Evolutionary conservation across 2,329 filamentous ascomycete species (phyloP).

Genomic region (Hypoxylon sp.): DNA sequence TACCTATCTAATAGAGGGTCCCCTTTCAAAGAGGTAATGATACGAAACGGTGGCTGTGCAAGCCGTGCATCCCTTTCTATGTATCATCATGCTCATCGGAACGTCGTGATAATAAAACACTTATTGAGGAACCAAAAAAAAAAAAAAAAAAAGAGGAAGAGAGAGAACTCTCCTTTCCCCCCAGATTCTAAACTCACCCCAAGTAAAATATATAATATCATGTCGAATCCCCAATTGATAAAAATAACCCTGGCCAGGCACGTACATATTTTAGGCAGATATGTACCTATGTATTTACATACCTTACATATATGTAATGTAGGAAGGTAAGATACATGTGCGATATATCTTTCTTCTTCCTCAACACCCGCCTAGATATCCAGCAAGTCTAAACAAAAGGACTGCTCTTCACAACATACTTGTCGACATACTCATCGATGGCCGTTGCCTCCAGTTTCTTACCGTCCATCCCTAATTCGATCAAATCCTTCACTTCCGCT

Average conservation of each 20-base stretch:
- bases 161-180: not conserved
- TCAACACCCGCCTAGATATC: slow-evolving; percentile 13
- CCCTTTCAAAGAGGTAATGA: too few relatives aligned
- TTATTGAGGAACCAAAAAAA: too few relatives aligned
- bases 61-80: not conserved
- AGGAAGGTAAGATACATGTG: slow-evolving; percentile 7
- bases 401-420: slow-evolving; percentile 72
- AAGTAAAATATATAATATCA: not conserved
- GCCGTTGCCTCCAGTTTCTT: slow-evolving; percentile 83
- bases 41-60: slow-evolving; percentile 22
- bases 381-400: slow-evolving; percentile 64
- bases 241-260: not conserved
- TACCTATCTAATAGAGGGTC: too few relatives aligned
- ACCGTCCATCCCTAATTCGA: slow-evolving; percentile 82
- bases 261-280: too few relatives aligned
- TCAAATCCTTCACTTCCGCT: slow-evolving; percentile 83
- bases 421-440: slow-evolving; percentile 93
- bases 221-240: slow-evolving; percentile 2
- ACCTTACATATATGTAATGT: not conserved
- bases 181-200: not conserved
- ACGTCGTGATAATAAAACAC: too few relatives aligned
- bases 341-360: not conserved
- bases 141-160: too few relatives aligned
- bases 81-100: too few relatives aligned
- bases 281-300: too few relatives aligned